Conservation (phyloP, 768 basidiomycete species). For the Asterophora lycoperdoides region DNA sequence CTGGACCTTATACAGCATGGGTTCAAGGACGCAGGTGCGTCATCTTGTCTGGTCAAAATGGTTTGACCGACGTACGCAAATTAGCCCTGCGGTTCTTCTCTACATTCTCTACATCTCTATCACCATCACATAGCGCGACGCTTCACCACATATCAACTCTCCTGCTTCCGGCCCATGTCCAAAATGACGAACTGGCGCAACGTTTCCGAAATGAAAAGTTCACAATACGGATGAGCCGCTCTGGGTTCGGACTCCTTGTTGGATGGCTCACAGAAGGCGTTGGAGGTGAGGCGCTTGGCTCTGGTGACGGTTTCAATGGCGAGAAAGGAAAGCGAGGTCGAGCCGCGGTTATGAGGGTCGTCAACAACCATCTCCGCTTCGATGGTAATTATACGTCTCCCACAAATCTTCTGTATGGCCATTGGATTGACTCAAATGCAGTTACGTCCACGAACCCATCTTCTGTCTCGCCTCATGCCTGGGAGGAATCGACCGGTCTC, state of each 20-base stretch:
- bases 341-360: conserved; percentile 86
- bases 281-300: conserved; percentile 80
- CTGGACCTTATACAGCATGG: conserved; percentile 89
- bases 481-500: conserved; percentile 86
- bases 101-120: conserved; percentile 64
- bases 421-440: conserved; percentile 28
- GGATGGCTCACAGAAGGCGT: conserved; percentile 96
- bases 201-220: conserved; percentile 91
- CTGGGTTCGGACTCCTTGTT: conserved; percentile 85
- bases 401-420: conserved; percentile 4
- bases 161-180: conserved; percentile 78
- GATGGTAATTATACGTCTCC: conserved; percentile 55
- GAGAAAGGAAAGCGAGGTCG: conserved; percentile 82
- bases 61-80: conserved; percentile 13
- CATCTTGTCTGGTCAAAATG: conserved; percentile 4
- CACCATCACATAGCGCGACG: conserved; percentile 58
- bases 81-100: conserved; percentile 73
- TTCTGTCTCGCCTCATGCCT: conserved; percentile 55
- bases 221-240: conserved; percentile 81
- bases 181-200: conserved; percentile 76
- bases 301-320: conserved; percentile 74
- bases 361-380: conserved; percentile 90
- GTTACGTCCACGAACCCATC: conserved; percentile 71
- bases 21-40: conserved; percentile 83
- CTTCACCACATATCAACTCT: conserved; percentile 79